phyloP scores from a whole-genome alignment of 2,329 filamentous ascomycete genomes.

The Ophiostoma novo-ulmi region DNA sequence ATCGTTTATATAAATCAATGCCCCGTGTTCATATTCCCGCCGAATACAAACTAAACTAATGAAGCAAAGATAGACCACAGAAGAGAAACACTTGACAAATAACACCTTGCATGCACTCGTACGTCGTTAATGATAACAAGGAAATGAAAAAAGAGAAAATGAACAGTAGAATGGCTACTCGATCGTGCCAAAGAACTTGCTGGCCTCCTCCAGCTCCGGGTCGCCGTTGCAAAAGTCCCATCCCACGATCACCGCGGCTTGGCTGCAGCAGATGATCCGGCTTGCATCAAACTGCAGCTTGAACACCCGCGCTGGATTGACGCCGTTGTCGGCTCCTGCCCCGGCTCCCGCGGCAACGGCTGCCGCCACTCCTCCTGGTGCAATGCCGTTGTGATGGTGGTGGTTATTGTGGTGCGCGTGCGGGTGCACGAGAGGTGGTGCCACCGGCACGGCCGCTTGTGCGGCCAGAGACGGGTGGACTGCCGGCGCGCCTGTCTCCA shows the following conservation, averaged over 20 bases:
- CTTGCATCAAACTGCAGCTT: slow-evolving; percentile 95
- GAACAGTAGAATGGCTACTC: slow-evolving; percentile 36
- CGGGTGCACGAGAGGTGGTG: background rate
- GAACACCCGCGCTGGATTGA: slow-evolving; percentile 65
- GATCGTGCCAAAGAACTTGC: slow-evolving; percentile 67
- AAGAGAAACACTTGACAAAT: background rate
- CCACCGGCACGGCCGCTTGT: background rate
- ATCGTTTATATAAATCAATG: background rate
- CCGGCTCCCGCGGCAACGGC: background rate
- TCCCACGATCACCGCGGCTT: slow-evolving; percentile 85
- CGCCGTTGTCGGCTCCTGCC: background rate
- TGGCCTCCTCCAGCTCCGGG: slow-evolving; percentile 68
- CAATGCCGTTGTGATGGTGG: background rate
- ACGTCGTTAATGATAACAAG: background rate
- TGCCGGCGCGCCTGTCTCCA: background rate
- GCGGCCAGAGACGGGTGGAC: background rate
- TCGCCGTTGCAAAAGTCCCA: slow-evolving; percentile 97
- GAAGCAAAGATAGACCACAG: background rate
- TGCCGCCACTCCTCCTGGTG: background rate
- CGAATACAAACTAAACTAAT: background rate
- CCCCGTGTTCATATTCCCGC: background rate
- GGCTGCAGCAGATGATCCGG: slow-evolving; percentile 89
- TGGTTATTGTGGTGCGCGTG: background rate
- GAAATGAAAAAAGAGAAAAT: background rate
- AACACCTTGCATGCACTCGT: background rate